Conservation (phyloP, 2,329 filamentous ascomycete genomes). For the Periconia sp. region DNA sequence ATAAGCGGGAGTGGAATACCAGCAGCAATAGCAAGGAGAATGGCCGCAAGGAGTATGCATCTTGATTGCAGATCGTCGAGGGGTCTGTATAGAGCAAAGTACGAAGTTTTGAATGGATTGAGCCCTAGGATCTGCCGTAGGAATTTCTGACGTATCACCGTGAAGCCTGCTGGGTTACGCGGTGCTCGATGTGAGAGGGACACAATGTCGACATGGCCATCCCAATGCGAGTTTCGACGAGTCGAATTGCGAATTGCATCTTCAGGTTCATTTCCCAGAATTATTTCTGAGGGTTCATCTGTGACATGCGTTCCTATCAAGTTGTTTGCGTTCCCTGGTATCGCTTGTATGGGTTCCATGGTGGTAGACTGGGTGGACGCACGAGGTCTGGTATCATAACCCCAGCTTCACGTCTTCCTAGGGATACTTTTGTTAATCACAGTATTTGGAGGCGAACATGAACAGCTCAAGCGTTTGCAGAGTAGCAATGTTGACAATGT, state of each 20-base stretch:
- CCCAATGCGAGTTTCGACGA: conserved; percentile 30
- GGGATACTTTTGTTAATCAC: too few relatives aligned
- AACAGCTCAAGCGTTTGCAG: neutral
- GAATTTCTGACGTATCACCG: conserved; percentile 34
- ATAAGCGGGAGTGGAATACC: conserved; percentile 65
- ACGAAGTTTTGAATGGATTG: conserved; percentile 52
- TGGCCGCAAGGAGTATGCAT: conserved; percentile 35
- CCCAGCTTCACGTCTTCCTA: too few relatives aligned
- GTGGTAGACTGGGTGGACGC: neutral
- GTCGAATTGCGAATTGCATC: conserved; percentile 17
- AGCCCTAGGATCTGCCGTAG: conserved; percentile 44
- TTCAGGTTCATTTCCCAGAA: conserved; percentile 24
- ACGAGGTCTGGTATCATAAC: too few relatives aligned
- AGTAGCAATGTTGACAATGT: neutral
- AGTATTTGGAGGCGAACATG: neutral
- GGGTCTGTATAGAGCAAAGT: conserved; percentile 51
- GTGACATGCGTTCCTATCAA: conserved; percentile 8
- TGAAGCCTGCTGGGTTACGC: conserved; percentile 17
- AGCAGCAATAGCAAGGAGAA: conserved; percentile 52
- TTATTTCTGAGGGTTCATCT: conserved; percentile 19
- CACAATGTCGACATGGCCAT: conserved; percentile 36
- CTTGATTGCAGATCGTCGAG: conserved; percentile 46
- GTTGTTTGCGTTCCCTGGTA: conserved; percentile 4
- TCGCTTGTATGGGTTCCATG: conserved; percentile 9
- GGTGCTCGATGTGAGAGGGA: conserved; percentile 36